Evolutionary conservation across 139 green algal species (phyloP).

Genomic region (Coelastrella sp.): DNA sequence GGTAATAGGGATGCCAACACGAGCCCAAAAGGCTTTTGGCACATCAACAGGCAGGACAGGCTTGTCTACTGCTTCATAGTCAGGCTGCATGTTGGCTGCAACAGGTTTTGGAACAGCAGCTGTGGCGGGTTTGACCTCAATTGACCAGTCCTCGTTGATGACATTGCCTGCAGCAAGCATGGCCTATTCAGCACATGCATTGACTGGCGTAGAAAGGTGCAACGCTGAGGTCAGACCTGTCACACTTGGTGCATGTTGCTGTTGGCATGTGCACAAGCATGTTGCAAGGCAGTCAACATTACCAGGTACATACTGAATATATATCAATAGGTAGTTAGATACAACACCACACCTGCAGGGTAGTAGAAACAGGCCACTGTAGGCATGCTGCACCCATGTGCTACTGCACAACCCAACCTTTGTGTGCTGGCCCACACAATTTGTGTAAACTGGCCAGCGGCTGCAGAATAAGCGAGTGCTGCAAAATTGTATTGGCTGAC

Average conservation of each 20-base stretch:
- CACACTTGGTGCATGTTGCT: no score
- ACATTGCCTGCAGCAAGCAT: not conserved
- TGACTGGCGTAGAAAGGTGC: no score
- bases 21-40: not conserved
- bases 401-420: constrained; percentile 17
- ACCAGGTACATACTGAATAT: no score
- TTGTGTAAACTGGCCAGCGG: constrained; percentile 42
- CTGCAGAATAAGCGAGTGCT: not conserved
- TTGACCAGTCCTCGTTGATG: not conserved
- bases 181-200: no score
- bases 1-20: not conserved
- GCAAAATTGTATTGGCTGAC: not conserved
- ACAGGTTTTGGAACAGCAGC: not conserved
- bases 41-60: not conserved
- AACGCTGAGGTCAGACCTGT: no score
- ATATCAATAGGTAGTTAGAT: no score
- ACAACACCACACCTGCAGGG: not conserved
- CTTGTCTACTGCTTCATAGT: not conserved
- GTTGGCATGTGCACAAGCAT: no score
- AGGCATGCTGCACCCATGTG: not conserved
- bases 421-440: constrained; percentile 24
- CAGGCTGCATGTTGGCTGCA: not conserved
- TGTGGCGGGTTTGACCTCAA: not conserved
- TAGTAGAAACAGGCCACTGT: constrained; percentile 27
- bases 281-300: no score